Base-by-base conservation (phyloP, 179 eudicot genomes). In the Camellia oleifera region DNA sequence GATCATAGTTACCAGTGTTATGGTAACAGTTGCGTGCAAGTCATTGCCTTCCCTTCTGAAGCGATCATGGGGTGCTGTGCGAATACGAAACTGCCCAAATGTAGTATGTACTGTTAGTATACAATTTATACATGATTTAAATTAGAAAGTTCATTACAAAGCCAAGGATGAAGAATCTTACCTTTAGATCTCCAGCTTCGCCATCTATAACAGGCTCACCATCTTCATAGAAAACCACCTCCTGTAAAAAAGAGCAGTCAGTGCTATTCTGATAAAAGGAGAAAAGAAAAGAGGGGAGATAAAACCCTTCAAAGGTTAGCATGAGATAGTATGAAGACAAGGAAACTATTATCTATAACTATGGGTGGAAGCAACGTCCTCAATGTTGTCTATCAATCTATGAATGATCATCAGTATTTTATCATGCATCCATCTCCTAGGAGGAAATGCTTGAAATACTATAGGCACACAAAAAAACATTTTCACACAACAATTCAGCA, bases 151-250 rank as follows among this genome's bases (percentile, higher is more conserved):
- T 63, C 40, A 61, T 60, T 57, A 53, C 52, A 62, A 58, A 60
- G 48, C 23, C 53, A 78, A 17, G 56, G 60, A 74, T 13, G n/a
- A 7, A 78, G 62, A 32, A 40, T 44, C 85, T 17, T 78, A 95
- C 98, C 98, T 78, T 92, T 48, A 92, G 78, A 85, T 92, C 97
- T 72, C 97, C 97, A 76, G 97, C 80, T 86, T 92, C 97, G 42
- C 97, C 97, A 77, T 93, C 97, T 77, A 91, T 85, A 79, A 87
- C 90, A 74, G 99, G 99, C 85, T 96, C 99, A 77, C 99, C 99
- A 5, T 96, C 99, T 82, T 96, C 98, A 83, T 86, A 92, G 79
- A 96, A 94, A 67, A 85, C 81, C 78, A 96, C 94, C 83, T 94
- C 99, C 99, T 96, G 90, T 66, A 82, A 60, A 76, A 75, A 18